A percentile compares a stretch with the other conserved stretches of the same genome.
phyloP scores from a whole-genome alignment of 176 grass and related monocot genomes.

The Aegilops sharonensis region DNA sequence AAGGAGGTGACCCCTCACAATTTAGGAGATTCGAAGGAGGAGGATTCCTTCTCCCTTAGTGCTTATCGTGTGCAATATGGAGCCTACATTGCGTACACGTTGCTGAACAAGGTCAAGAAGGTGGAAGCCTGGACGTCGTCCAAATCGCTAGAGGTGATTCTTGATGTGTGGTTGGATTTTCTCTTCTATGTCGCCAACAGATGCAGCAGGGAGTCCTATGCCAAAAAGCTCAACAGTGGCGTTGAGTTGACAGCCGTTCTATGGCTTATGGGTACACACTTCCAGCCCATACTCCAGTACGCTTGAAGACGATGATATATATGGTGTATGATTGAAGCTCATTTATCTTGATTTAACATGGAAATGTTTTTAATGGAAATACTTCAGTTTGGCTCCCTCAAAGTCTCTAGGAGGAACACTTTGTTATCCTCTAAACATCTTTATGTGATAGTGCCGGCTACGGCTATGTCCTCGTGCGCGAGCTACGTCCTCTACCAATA shows the following conservation, averaged over 20 bases:
- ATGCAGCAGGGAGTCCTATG: slow-evolving; percentile 1
- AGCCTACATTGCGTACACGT: neutral
- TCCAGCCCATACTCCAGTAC: neutral
- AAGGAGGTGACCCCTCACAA: too few species aligned
- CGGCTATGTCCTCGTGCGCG: too few species aligned
- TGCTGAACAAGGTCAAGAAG: neutral
- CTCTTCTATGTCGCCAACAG: neutral
- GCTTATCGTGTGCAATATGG: neutral
- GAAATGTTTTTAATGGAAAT: too few species aligned
- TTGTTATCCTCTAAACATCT: too few species aligned
- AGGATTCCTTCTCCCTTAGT: neutral
- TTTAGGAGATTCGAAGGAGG: too few species aligned
- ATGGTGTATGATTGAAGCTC: too few species aligned
- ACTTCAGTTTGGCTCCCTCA: too few species aligned
- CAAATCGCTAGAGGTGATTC: neutral
- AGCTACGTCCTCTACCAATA: too few species aligned
- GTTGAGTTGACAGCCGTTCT: neutral
- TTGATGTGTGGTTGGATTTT: neutral
- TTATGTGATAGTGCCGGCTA: too few species aligned
- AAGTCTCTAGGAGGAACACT: too few species aligned
- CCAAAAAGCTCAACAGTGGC: neutral
- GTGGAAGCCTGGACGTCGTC: neutral
- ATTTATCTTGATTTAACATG: too few species aligned
- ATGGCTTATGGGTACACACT: neutral
- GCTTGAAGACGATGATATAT: neutral